These are phyloP conservation scores for Excoecaria cochinchinensis DNA, from an alignment of 345 rosid species.

Conservation along the genomic window DNA sequence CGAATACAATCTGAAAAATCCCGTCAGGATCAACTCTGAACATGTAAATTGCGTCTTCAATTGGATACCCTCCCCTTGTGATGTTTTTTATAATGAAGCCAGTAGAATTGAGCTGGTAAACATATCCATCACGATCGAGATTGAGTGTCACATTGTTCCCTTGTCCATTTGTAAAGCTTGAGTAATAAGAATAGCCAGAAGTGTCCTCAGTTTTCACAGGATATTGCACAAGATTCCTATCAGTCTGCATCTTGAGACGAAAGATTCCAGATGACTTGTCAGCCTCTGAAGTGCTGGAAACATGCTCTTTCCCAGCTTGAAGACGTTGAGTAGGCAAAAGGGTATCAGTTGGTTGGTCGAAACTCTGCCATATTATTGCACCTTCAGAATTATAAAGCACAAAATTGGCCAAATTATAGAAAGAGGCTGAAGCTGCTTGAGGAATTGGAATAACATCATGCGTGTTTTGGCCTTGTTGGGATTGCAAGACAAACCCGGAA, in stretches of 20 bases:
- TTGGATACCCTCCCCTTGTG: too few species aligned
- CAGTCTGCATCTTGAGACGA: constrained; percentile 22
- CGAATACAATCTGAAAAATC: too few species aligned
- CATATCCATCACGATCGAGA: background rate
- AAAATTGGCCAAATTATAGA: constrained; percentile 26
- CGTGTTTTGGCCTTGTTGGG: background rate
- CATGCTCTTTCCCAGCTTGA: background rate
- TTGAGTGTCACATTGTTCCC: background rate
- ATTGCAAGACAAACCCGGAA: constrained; percentile 10
- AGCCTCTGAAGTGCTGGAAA: constrained; percentile 15
- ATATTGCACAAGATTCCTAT: constrained; percentile 36
- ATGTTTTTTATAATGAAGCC: too few species aligned
- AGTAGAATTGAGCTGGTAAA: too few species aligned
- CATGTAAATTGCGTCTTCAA: too few species aligned
- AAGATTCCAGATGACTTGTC: constrained; percentile 19
- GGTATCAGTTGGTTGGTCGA: constrained; percentile 19
- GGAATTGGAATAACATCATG: background rate
- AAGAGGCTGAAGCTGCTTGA: constrained; percentile 13
- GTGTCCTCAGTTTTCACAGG: constrained; percentile 7
- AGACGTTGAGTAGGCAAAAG: constrained; percentile 24
- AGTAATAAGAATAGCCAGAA: background rate
- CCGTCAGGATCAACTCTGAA: too few species aligned
- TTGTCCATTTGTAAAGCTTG: background rate
- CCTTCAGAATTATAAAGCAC: constrained; percentile 9
- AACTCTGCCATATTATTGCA: constrained; percentile 23